Base-by-base conservation (phyloP, 2,329 filamentous ascomycete genomes). In the Sarocladiaceae sp. region DNA sequence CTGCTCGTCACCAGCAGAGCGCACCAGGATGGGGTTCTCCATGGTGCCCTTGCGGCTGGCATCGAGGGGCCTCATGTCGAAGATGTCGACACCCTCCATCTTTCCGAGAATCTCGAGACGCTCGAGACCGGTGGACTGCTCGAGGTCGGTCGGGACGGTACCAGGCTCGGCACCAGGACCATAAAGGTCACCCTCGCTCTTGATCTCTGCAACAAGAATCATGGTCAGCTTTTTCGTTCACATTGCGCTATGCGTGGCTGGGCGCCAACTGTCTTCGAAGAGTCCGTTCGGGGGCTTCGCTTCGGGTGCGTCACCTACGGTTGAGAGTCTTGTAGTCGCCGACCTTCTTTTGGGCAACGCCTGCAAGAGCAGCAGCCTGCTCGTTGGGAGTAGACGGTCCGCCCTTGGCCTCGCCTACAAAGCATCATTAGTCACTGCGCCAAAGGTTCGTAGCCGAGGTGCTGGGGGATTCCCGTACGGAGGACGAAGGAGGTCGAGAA, bases 51-150 rank as follows among this genome's bases (percentile, higher is more conserved):
- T 80, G 63, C 93, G 83, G 67, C 85, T 93, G 52, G 91, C 77
- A 67, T 97, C 93, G 58, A 98, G 80, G 52, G 93, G 93, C 69
- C 82, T 84, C 93, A 97, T 95, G 73, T 98, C 90, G 74, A 98
- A 98, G 65, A 97, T 76, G 65, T 98, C 93, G 59, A 96, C 75
- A 55, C 93, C 90, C 77, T 97, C 88, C 85, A 97, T 95, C 82
- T 98, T 98, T 72, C 93, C 93, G 66, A 98, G 78, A 62, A 98
- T 93, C 73, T 98, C 93, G 58, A 98, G 80, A 80, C 93, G 90
- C 78, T 98, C 93, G 49, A 97, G 78, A 86, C 93, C 93, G 58
- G 93, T 97, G 48, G 93, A 73, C 70, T 98, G 93, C 68, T 97
- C 89, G 64, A 95, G 69, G 70, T 98, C 93, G 71, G 88, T 94